Base-by-base conservation (phyloP, 2,329 filamentous ascomycete species). In the Clonostachys byssicola region DNA sequence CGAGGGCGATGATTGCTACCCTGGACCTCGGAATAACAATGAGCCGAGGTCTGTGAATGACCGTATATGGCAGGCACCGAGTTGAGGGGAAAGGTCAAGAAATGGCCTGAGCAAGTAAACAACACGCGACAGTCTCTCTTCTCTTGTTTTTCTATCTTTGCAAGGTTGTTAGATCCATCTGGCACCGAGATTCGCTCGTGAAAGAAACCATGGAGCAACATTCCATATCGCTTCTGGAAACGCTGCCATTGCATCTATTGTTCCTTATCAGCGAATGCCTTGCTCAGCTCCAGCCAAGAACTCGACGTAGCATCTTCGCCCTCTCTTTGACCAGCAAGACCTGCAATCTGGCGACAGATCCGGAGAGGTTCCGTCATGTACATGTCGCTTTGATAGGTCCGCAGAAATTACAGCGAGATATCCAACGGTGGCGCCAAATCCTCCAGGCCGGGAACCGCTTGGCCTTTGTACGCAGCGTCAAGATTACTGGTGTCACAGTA, bases 401-500 rank as follows among this genome's bases (percentile, higher is more conserved):
- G 30, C 39, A 35, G 40, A 47, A 47, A 34, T 41, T 47, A 13
- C 40, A 39, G 17, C 33, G 33, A 12, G 45, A 47, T 36, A 36
- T 42, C 17, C 45, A 36, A 12, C n/a, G 34, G 10, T 47, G 40
- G 45, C 40, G 40, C 13, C 39, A 43, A 41, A 16, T 36, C 7
- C 13, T 47, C 33, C 30, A 38, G n/a, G 38, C 40, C 6, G 30
- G 40, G 18, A 5, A 30, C 33, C 45, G 45, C 7, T 16, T 34
- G 17, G 16, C 40, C 35, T 43, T 47, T 18, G 4, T 43, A n/a
- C 45, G 45, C 16, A 41, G 23, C 14, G 20, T 47, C 40, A 43
- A 47, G 20, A 47, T 47, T 34, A 42, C 30, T 34, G 45, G 45
- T 7, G 30, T 35, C 16, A 47, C 45, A 12, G 43, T 43, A 47